Evolutionary conservation across 2,329 filamentous ascomycete genomes (phyloP).

Genomic region (Clonostachys chloroleuca): DNA sequence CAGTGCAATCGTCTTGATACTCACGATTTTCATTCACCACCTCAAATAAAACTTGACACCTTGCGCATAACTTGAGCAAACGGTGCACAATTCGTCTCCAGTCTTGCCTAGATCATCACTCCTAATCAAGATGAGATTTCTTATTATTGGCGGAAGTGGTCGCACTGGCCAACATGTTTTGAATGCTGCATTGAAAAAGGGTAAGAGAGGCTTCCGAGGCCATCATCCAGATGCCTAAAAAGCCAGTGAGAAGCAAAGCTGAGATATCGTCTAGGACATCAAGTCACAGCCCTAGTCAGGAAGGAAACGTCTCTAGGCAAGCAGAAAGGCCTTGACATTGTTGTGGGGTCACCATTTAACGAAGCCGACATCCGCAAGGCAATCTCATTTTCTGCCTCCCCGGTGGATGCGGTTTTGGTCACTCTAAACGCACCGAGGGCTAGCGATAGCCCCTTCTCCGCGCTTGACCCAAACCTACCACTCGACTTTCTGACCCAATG

Average conservation of each 20-base stretch:
- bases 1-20: too few relatives aligned
- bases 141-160: constrained; percentile 36
- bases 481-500: constrained; percentile 38
- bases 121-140: constrained; percentile 23
- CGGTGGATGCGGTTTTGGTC: constrained; percentile 33
- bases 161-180: constrained; percentile 33
- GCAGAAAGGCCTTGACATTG: constrained; percentile 20
- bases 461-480: constrained; percentile 24
- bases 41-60: too few relatives aligned
- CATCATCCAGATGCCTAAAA: too few relatives aligned
- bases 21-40: too few relatives aligned
- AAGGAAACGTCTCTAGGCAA: constrained; percentile 18
- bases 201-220: background rate
- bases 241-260: too few relatives aligned
- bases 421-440: constrained; percentile 37
- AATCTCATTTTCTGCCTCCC: constrained; percentile 9
- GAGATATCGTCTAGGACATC: constrained; percentile 17
- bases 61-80: too few relatives aligned
- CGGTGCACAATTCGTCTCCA: too few relatives aligned
- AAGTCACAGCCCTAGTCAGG: constrained; percentile 36
- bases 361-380: constrained; percentile 20
- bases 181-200: constrained; percentile 19
- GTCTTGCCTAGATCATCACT: too few relatives aligned
- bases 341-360: constrained; percentile 26
- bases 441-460: constrained; percentile 40